phyloP scores from a whole-genome alignment of 306 rosid species.

The Sphenostylis stenocarpa region DNA sequence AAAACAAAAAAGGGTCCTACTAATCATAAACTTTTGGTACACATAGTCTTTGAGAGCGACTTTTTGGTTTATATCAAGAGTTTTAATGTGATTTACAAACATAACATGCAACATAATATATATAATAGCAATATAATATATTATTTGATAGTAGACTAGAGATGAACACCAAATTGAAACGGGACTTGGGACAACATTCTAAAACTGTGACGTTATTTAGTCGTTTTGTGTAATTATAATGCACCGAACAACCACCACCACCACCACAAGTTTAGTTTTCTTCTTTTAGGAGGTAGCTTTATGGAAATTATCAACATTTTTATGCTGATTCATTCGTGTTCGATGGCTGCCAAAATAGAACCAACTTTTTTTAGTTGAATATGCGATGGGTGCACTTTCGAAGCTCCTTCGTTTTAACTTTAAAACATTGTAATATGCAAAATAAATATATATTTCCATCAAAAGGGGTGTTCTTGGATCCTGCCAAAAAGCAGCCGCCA shows the following conservation, averaged over 20 bases:
- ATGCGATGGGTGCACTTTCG: conserved; percentile 16
- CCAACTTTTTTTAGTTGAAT: conserved; percentile 33
- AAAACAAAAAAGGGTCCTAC: background rate
- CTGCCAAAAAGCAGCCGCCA: conserved; percentile 9
- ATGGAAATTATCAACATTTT: background rate
- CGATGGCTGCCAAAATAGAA: conserved; percentile 43
- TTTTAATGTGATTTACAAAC: background rate
- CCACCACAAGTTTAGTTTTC: conserved; percentile 21
- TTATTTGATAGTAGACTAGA: background rate
- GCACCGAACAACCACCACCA: background rate
- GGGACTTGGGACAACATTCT: background rate
- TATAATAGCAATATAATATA: background rate
- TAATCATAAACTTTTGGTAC: background rate
- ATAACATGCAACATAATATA: background rate
- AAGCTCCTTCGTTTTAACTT: conserved; percentile 38
- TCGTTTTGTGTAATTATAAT: background rate
- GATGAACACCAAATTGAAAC: background rate
- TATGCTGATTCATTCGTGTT: conserved; percentile 14
- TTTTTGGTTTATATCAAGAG: background rate
- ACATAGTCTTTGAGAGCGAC: background rate
- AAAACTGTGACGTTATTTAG: background rate
- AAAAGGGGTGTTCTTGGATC: conserved; percentile 14
- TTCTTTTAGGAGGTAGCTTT: background rate
- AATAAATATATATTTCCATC: background rate
- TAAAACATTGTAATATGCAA: background rate